Conservation (phyloP, 805 yeast genomes). For the Teunomyces stri region DNA sequence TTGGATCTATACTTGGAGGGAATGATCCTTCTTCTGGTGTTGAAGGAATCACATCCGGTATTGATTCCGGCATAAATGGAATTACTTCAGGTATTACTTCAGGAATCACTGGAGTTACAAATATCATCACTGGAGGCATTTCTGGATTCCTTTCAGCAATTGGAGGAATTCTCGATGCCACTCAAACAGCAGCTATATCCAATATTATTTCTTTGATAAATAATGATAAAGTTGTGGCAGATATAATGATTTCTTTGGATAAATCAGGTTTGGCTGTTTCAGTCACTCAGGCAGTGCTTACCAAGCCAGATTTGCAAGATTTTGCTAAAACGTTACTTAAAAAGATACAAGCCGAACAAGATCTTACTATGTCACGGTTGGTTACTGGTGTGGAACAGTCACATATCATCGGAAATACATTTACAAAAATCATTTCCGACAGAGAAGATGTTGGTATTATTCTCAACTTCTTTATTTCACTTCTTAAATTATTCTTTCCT, state of each 20-base stretch:
- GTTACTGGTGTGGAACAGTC: conserved; percentile 12
- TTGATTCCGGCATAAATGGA: not conserved
- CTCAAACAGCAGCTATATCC: conserved; percentile 6
- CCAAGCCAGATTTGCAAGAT: conserved; percentile 15
- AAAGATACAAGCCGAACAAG: conserved; percentile 12
- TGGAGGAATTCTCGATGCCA: conserved; percentile 1
- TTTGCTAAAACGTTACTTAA: conserved; percentile 17
- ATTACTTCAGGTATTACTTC: not conserved
- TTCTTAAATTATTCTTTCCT: not conserved
- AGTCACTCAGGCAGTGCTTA: conserved; percentile 14
- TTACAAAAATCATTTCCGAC: not conserved
- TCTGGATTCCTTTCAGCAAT: not conserved
- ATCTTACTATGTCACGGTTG: conserved; percentile 11
- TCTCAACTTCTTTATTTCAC: not conserved
- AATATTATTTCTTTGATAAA: conserved; percentile 17
- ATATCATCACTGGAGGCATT: conserved; percentile 2
- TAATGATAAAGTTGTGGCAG: conserved; percentile 15
- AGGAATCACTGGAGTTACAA: conserved; percentile 4
- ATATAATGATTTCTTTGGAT: conserved; percentile 18
- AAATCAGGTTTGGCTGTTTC: conserved; percentile 23
- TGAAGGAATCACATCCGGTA: not conserved
- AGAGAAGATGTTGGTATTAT: not conserved
- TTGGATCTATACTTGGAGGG: not conserved
- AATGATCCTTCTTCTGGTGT: not conserved
- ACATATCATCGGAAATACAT: conserved; percentile 10